Evolutionary conservation across 352 stramenopile genomes (phyloP).

Genomic region (Globisporangium spinosum): DNA sequence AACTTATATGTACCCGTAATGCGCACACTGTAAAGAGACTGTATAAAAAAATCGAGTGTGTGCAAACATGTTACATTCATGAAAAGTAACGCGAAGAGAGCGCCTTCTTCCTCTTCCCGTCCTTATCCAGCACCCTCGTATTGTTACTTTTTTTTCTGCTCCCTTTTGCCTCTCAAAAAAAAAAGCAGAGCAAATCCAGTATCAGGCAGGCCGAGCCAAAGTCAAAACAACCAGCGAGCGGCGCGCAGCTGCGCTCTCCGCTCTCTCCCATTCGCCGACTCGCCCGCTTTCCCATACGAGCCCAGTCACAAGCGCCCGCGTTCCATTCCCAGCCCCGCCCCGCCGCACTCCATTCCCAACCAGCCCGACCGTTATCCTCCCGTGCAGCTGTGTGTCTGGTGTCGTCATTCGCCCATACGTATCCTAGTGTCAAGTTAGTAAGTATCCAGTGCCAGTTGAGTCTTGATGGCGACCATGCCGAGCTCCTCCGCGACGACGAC

Average conservation of each 20-base stretch:
- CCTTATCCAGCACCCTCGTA: neutral
- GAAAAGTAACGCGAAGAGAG: neutral
- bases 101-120: neutral
- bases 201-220: neutral
- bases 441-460: neutral
- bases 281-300: slow-evolving; percentile 2
- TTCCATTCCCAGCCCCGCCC: no score
- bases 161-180: slow-evolving; percentile 1
- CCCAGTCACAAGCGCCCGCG: no score
- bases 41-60: no score
- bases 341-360: neutral
- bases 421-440: neutral
- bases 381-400: neutral
- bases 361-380: neutral
- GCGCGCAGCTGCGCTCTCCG: slow-evolving; percentile 8
- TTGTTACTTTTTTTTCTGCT: slow-evolving; percentile 1
- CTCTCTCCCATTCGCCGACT: slow-evolving; percentile 12
- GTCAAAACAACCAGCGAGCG: neutral
- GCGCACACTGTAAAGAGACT: no score
- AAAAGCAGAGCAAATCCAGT: slow-evolving; percentile 1
- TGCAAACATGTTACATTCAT: no score
- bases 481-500: neutral
- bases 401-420: neutral
- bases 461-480: slow-evolving; percentile 14
- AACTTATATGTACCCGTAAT: no score